Percentiles rank a stretch among this genome's conserved stretches.
Evolutionary conservation across 2,329 filamentous ascomycete species (phyloP).

Genomic region (Colletotrichum limetticola): DNA sequence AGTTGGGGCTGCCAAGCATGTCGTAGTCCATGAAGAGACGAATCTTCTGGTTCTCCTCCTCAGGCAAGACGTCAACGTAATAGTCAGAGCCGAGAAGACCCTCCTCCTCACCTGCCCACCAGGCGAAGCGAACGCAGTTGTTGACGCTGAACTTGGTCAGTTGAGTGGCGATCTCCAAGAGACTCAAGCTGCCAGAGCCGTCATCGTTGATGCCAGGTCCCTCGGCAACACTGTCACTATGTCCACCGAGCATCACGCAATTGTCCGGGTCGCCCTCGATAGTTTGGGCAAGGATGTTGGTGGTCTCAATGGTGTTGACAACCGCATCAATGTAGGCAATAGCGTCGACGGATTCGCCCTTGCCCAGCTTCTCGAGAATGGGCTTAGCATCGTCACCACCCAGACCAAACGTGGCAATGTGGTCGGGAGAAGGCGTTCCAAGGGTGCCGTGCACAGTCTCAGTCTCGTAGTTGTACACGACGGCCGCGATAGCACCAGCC

Average conservation of each 20-base stretch:
- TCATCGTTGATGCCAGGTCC: constrained; percentile 84
- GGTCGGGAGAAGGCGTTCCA: constrained; percentile 66
- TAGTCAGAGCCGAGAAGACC: constrained; percentile 72
- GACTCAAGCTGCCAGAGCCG: constrained; percentile 72
- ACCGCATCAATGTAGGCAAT: constrained; percentile 70
- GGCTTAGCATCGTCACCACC: constrained; percentile 67
- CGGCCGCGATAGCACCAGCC: constrained; percentile 75
- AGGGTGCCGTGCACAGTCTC: constrained; percentile 75
- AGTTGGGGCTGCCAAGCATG: constrained; percentile 76
- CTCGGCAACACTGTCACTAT: constrained; percentile 71
- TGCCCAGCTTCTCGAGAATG: constrained; percentile 63
- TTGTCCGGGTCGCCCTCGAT: constrained; percentile 68
- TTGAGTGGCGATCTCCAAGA: constrained; percentile 72
- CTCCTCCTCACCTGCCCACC: constrained; percentile 76
- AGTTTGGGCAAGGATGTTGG: constrained; percentile 73
- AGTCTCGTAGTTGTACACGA: constrained; percentile 79
- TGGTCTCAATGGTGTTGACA: constrained; percentile 63
- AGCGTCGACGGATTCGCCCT: constrained; percentile 60
- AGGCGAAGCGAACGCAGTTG: constrained; percentile 75
- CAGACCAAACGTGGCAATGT: constrained; percentile 77
- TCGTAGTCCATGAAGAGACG: constrained; percentile 77
- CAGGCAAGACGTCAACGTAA: constrained; percentile 65
- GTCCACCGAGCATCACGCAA: constrained; percentile 73
- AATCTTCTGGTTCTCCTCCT: constrained; percentile 70
- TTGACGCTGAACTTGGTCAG: constrained; percentile 67